phyloP scores from a whole-genome alignment of 2,329 filamentous ascomycete species.

The Trichoderma asperellum region DNA sequence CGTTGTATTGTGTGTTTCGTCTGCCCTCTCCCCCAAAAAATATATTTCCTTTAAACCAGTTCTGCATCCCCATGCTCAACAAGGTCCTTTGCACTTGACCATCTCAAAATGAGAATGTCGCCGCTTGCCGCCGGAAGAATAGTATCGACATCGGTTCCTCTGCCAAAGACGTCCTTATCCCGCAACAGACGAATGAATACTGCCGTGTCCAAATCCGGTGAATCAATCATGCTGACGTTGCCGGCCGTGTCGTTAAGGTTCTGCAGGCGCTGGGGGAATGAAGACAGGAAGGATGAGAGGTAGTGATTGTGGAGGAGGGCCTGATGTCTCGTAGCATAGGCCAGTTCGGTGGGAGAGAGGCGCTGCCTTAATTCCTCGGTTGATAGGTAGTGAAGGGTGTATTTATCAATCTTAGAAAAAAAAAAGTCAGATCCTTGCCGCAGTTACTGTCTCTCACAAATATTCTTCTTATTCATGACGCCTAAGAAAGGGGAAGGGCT shows the following conservation, averaged over 20 bases:
- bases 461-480: too few species aligned
- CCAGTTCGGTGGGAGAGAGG: constrained; percentile 77
- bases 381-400: constrained; percentile 74
- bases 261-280: constrained; percentile 79
- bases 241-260: constrained; percentile 89
- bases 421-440: background rate
- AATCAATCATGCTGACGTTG: constrained; percentile 89
- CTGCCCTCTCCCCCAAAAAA: background rate
- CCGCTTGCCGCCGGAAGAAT: constrained; percentile 61
- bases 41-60: constrained; percentile 52
- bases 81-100: constrained; percentile 71
- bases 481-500: background rate
- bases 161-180: constrained; percentile 61
- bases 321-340: constrained; percentile 85
- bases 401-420: constrained; percentile 68
- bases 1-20: background rate
- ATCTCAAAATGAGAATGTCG: constrained; percentile 70
- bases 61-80: constrained; percentile 61
- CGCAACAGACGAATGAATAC: constrained; percentile 80
- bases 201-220: constrained; percentile 78
- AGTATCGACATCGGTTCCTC: constrained; percentile 67
- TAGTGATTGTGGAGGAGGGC: constrained; percentile 84
- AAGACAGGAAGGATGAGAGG: constrained; percentile 77
- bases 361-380: constrained; percentile 57
- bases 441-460: too few species aligned